Base-by-base conservation (phyloP, 2,329 filamentous ascomycete genomes). In the Cadophora luteo-olivacea region DNA sequence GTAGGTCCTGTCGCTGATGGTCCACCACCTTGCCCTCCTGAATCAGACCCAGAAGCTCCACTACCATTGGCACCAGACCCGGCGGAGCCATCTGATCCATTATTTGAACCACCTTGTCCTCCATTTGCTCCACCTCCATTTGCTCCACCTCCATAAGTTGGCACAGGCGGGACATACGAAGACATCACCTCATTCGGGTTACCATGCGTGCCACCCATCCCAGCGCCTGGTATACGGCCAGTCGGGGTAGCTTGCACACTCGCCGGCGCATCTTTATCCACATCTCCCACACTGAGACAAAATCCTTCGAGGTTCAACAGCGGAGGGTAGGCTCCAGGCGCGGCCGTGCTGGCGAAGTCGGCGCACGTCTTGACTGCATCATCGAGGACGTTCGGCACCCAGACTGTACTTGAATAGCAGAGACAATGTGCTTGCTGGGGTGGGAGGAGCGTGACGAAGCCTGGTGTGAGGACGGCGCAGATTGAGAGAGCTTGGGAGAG, bases 381-480 rank as follows among this genome's bases (percentile, higher is more conserved):
- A 24, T 77, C 75, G 61, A 77, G 74, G 8, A 73, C 32, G 5
- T 61, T 58, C 0, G 75, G 75, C 4, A 51, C 61, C 75, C 75
- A 77, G 1, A 58, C 24, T 1, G 69, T 71, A 7, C 67, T 69
- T 1, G 72, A 73, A 57, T 77, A 77, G 57, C 75, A 77, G n/a
- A 76, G 72, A 67, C 75, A 76, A 36, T 69, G 62, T 19, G 75
- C 75, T 67, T 76, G 75, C 19, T 64, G 54, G 11, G 72, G 61
- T 8, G 72, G 70, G 11, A 64, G 64, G 0, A 76, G 67, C 2
- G 65, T 62, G 33, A 71, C 71, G 65, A 76, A 76, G 14, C 66
- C 66, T 8, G 71, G 69, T 2, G 68, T 75, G 14, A 75, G 66
- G 7, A 67, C 72, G 22, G 62, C 65, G 70, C 75, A 76, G 36